These are phyloP conservation scores for Aspergillus pseudonomiae DNA, from an alignment of 2,329 filamentous ascomycete genomes.

Conservation along the genomic window DNA sequence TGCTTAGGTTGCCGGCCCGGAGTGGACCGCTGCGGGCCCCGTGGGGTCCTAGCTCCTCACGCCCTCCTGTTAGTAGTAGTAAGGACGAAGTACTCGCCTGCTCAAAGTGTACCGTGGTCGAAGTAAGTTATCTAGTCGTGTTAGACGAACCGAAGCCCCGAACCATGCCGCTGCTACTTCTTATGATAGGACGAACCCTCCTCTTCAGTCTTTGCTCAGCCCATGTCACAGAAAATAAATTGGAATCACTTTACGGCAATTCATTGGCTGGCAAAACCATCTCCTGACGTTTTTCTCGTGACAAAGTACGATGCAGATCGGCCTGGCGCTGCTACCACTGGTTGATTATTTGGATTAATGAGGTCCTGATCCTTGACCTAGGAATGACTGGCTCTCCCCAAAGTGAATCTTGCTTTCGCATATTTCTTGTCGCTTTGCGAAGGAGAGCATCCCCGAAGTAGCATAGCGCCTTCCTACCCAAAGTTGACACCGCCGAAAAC, in stretches of 20 bases:
- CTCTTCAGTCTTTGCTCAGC: slow-evolving; percentile 16
- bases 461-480: not conserved
- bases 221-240: slow-evolving; percentile 20
- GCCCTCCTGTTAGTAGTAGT: slow-evolving; percentile 15
- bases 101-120: not conserved
- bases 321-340: slow-evolving; percentile 16
- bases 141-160: slow-evolving; percentile 14
- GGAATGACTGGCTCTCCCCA: not conserved
- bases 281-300: slow-evolving; percentile 22
- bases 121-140: slow-evolving; percentile 7
- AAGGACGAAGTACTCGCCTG: too few species aligned
- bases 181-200: slow-evolving; percentile 21
- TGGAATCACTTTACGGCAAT: slow-evolving; percentile 19
- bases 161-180: slow-evolving; percentile 18
- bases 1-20: slow-evolving; percentile 30
- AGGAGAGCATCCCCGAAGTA: not conserved
- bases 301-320: slow-evolving; percentile 29
- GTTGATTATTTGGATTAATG: slow-evolving; percentile 6
- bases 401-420: not conserved
- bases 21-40: slow-evolving; percentile 30
- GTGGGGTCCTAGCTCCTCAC: slow-evolving; percentile 25
- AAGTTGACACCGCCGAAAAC: slow-evolving; percentile 12
- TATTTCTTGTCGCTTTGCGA: not conserved
- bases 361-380: not conserved
- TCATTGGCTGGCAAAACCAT: slow-evolving; percentile 18